phyloP scores from a whole-genome alignment of 2,329 filamentous ascomycete species.

The Coleophoma cylindrospora region DNA sequence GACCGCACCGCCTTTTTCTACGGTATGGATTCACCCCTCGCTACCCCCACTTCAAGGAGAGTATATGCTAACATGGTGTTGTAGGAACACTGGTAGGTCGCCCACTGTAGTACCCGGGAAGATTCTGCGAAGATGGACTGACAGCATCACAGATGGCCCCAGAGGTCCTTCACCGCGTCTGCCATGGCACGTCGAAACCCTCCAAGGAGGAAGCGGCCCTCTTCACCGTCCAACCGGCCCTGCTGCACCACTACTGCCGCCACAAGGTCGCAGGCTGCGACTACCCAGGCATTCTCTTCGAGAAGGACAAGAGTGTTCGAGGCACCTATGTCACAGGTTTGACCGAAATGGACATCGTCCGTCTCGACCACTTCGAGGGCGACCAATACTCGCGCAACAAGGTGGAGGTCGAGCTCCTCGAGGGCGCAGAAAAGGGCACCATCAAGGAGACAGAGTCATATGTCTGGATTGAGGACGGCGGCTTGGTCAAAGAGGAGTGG shows the following conservation, averaged over 20 bases:
- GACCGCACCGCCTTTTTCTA: constrained; percentile 20
- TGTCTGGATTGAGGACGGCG: constrained; percentile 46
- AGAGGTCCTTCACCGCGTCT: constrained; percentile 79
- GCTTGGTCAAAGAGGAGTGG: constrained; percentile 74
- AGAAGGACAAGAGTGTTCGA: constrained; percentile 53
- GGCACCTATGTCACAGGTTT: constrained; percentile 76
- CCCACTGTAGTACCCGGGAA: too few species aligned
- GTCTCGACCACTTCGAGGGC: constrained; percentile 82
- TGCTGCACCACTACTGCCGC: constrained; percentile 70
- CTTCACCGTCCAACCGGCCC: constrained; percentile 65
- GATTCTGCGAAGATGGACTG: too few species aligned
- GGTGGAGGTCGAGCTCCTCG: constrained; percentile 45
- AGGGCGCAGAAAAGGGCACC: constrained; percentile 32
- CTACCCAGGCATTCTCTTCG: constrained; percentile 73
- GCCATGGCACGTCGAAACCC: constrained; percentile 48
- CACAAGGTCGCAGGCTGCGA: constrained; percentile 64
- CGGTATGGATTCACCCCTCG: constrained; percentile 4
- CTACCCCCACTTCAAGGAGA: not conserved
- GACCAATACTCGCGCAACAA: constrained; percentile 59
- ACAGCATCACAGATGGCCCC: constrained; percentile 61
- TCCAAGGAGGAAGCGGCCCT: constrained; percentile 33
- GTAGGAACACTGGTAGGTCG: constrained; percentile 14
- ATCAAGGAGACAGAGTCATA: constrained; percentile 57
- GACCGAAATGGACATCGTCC: constrained; percentile 68
- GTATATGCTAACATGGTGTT: not conserved